A percentile compares a stretch with the other conserved stretches of the same genome.
These are phyloP conservation scores for Dioscorea dumetorum DNA, from an alignment of 106 monocot species.

Conservation along the genomic window DNA sequence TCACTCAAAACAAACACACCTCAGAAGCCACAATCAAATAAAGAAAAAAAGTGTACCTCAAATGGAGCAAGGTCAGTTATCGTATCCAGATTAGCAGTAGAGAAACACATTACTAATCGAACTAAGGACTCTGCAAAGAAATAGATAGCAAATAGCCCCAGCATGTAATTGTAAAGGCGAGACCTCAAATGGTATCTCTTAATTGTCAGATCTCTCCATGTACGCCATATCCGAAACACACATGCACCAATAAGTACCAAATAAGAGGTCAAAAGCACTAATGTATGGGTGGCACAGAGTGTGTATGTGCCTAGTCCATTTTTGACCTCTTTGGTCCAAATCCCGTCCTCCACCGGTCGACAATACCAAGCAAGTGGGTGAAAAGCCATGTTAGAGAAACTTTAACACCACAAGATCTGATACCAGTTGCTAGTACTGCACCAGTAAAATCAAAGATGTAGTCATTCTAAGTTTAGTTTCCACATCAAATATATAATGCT, in stretches of 20 bases:
- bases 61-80: constrained; percentile 19
- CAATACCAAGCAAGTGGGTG: constrained; percentile 25
- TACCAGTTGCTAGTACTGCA: no score
- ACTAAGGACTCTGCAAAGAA: constrained; percentile 11
- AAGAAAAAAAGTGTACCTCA: constrained; percentile 15
- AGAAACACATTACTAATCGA: constrained; percentile 13
- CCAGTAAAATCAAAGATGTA: no score
- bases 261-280: constrained; percentile 27
- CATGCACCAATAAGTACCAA: constrained; percentile 7
- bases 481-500: no score
- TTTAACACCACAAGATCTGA: no score
- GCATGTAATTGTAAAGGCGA: constrained; percentile 10
- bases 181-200: constrained; percentile 18
- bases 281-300: constrained; percentile 20
- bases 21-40: no score
- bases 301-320: constrained; percentile 28
- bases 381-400: constrained; percentile 2
- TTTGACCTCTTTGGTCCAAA: constrained; percentile 15
- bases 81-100: constrained; percentile 16
- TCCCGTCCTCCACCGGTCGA: constrained; percentile 16
- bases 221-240: constrained; percentile 26
- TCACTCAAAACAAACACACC: no score
- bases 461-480: no score
- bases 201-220: constrained; percentile 5
- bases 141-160: constrained; percentile 15